Evolutionary conservation across 2,329 filamentous ascomycete species (phyloP), one percentile per base, ranked within the genome.

Genomic region (Tolypocladium guangdongense): DNA sequence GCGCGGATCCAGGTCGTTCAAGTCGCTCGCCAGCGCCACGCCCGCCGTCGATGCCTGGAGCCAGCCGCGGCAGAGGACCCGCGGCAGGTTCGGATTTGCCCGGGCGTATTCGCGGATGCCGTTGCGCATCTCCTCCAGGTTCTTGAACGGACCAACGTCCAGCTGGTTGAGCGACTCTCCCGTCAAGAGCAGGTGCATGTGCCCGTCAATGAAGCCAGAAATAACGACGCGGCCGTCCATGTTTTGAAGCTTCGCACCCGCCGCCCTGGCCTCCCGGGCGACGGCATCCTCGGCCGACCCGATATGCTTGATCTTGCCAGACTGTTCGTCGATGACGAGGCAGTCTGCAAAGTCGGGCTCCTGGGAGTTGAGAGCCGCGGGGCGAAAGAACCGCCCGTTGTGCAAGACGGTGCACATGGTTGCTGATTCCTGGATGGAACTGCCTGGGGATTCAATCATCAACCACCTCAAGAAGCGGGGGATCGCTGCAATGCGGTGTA

Each of bases 171-270:
- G 43, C 43, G 43, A 30, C 18, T 46, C 24, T n/a, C 72, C 72
- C 7, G 74, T 64, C 14, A 72, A 60, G 1, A 75, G 60, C 16
- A 75, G 65, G 57, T 75, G 73, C 65, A 72, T 72, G 51, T 75
- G 72, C 2, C 68, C 69, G 56, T 75, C 72, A 24, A 74, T 69
- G 58, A 74, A 74, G 1, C 71, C 68, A 2, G 72, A 71, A 1
- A 74, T 58, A 4, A 60, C 27, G 7, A 55, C 27, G 8, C 54
- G 50, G 11, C 43, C 49, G 14, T 50, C 30, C 55, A 57, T 54
- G 51, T 55, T 53, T 4, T 52, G 36, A n/a, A 52, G 24, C 36
- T 47, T 12, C 12, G 55, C 53, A 7, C 53, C 54, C 3, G 51
- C 49, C 10, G 30, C 36, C 30, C 33, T 43, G 32, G 48, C 51